Evolutionary conservation across 371 early-diverging fungal genomes (phyloP).

Genomic region (Rhizomucor miehei): DNA sequence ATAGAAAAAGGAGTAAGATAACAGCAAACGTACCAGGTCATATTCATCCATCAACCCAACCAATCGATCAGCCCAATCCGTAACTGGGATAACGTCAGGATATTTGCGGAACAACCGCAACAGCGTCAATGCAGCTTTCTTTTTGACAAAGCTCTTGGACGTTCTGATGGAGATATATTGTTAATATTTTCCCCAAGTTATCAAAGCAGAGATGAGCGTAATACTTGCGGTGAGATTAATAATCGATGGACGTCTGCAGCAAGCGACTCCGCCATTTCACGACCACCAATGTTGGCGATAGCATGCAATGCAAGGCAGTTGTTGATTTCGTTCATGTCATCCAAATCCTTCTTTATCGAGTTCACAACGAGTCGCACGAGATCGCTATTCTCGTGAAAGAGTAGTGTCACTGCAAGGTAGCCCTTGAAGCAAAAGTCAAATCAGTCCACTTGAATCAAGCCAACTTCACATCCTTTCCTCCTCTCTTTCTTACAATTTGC

Average conservation of each 20-base stretch:
- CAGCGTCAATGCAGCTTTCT: constrained; percentile 95
- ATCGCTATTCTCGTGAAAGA: constrained; percentile 87
- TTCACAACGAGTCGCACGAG: constrained; percentile 81
- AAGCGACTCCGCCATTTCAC: constrained; percentile 89
- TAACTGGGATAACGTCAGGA: constrained; percentile 86
- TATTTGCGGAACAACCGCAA: constrained; percentile 86
- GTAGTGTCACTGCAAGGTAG: constrained; percentile 90
- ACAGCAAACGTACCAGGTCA: constrained; percentile 64
- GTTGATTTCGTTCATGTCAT: constrained; percentile 83
- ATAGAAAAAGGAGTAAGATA: neutral
- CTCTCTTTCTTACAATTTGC: constrained; percentile 75
- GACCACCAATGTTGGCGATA: constrained; percentile 91
- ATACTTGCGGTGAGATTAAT: constrained; percentile 75
- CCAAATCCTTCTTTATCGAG: constrained; percentile 86
- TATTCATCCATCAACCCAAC: constrained; percentile 80
- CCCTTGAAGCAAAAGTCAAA: constrained; percentile 55
- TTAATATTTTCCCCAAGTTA: no score
- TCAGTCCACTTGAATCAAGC: constrained; percentile 1
- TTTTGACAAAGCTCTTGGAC: constrained; percentile 84
- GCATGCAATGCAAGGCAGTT: constrained; percentile 93
- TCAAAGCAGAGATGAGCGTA: constrained; percentile 2
- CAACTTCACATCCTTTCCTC: neutral
- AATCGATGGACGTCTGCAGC: constrained; percentile 81
- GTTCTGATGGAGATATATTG: constrained; percentile 37
- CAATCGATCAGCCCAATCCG: constrained; percentile 87